Conservation (phyloP, 768 basidiomycete species). For the Imleria badia region DNA sequence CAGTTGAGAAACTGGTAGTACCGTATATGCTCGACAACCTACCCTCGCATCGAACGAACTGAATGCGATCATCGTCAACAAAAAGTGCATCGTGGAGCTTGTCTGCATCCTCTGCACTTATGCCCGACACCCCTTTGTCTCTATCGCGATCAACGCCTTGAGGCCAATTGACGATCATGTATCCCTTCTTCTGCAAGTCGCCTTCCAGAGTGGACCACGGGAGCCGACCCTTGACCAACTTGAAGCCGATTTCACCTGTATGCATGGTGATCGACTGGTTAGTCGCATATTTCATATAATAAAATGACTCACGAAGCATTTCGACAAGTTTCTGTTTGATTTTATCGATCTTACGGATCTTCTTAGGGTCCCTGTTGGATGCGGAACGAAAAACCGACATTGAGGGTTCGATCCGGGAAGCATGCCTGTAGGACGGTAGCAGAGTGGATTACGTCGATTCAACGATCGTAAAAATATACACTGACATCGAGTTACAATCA, state of each 20-base stretch:
- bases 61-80: background rate
- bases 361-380: background rate
- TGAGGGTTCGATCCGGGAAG: background rate
- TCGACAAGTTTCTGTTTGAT: background rate
- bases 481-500: no score
- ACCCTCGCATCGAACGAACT: background rate
- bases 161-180: conserved; percentile 8
- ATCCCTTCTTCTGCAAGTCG: background rate
- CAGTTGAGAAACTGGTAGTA: no score
- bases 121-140: background rate
- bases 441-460: no score
- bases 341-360: background rate
- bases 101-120: conserved; percentile 4
- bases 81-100: conserved; percentile 10
- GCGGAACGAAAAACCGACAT: background rate
- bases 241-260: background rate
- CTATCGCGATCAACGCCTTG: background rate
- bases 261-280: background rate
- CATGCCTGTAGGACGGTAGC: no score
- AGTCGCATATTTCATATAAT: background rate
- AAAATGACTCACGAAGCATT: conserved; percentile 11
- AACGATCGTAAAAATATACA: no score
- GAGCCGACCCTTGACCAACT: background rate
- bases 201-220: conserved; percentile 3
- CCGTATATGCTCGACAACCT: background rate